Percentiles rank a stretch among this genome's conserved stretches.
These are phyloP conservation scores for sorghum (Sorghum bicolor) DNA, from an alignment of 176 grass and related monocot genomes.

Conservation along the genomic window DNA sequence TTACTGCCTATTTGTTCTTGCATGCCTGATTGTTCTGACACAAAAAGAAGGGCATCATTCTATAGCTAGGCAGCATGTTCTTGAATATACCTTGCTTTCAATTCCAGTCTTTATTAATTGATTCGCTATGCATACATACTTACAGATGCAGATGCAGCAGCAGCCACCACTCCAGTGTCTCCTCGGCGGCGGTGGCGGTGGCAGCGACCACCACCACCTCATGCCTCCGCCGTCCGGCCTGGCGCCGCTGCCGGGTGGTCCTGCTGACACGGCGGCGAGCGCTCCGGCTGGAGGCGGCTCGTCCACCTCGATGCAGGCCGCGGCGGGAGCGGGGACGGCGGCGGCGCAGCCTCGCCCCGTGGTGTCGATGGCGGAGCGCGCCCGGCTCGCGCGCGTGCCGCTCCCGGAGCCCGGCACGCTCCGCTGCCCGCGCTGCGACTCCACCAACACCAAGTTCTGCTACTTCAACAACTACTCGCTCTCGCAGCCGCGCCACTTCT, in stretches of 20 bases:
- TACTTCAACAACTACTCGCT: constrained; percentile 99
- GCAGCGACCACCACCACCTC: constrained; percentile 34
- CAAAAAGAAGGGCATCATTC: constrained; percentile 12
- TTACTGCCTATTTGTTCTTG: background rate
- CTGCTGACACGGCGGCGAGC: constrained; percentile 14
- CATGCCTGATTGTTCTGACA: background rate
- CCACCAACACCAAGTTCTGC: constrained; percentile 98
- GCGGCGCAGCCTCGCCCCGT: constrained; percentile 16
- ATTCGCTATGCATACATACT: background rate
- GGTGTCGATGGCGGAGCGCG: constrained; percentile 72
- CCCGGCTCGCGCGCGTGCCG: constrained; percentile 74
- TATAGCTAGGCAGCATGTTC: constrained; percentile 21
- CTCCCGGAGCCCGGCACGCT: constrained; percentile 78
- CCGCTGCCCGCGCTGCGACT: constrained; percentile 92
- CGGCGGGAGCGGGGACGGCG: background rate
- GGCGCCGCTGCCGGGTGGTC: background rate
- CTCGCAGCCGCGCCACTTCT: constrained; percentile 99
- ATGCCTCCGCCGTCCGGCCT: constrained; percentile 29
- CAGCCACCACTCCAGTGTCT: constrained; percentile 44
- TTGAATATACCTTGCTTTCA: constrained; percentile 76
- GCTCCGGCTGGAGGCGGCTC: background rate
- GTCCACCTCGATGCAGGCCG: constrained; percentile 26
- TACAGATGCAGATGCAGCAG: constrained; percentile 62
- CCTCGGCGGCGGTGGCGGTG: constrained; percentile 30
- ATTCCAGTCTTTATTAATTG: background rate